Base-by-base conservation (phyloP, 140 eudicot species). In the Eryngium alpinum region DNA sequence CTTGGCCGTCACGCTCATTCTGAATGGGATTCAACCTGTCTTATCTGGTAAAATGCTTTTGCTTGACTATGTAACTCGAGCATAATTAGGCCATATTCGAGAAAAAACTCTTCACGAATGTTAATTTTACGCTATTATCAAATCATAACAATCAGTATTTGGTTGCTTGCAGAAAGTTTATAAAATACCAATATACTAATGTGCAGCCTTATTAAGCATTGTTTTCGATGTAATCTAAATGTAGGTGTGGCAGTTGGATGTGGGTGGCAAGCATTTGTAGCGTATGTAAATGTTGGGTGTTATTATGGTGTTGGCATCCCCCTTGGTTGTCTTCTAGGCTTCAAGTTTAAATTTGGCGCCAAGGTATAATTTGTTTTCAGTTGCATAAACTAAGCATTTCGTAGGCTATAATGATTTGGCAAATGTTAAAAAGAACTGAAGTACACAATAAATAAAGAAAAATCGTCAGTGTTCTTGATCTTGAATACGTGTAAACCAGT, bases 21-120 rank as follows among this genome's bases (percentile, higher is more conserved):
- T 91, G 73, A 91, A 91, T 10, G 94, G 97, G 34, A 77, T 90
- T 75, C 97, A 91, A 83, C 97, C 97, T 6, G 92, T 91, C 66
- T 87, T 91, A 81, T 91, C 97, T 15, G 94, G 94, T 90, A 88
- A 60, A 86, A 60, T 0, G 38, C 59, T 24, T 46, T 5, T 10
- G 3, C 24, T 13, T 21, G 10, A 38, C 19, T n/a, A 72, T 0
- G 32, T 28, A 7, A n/a, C 33, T 65, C 1, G 13, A 38, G 46
- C 46, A 38, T 38, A 38, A 38, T 38, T 38, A 38, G 46, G n/a
- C n/a, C n/a, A n/a, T n/a, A n/a, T n/a, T n/a, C 17, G n/a, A 19
- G 27, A 3, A 1, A 7, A n/a, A n/a, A n/a, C n/a, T n/a, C n/a
- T n/a, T n/a, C n/a, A n/a, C n/a, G n/a, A n/a, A n/a, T n/a, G n/a